These are phyloP conservation scores for Stellera chamaejasme DNA, from an alignment of 345 rosid species.

Conservation along the genomic window DNA sequence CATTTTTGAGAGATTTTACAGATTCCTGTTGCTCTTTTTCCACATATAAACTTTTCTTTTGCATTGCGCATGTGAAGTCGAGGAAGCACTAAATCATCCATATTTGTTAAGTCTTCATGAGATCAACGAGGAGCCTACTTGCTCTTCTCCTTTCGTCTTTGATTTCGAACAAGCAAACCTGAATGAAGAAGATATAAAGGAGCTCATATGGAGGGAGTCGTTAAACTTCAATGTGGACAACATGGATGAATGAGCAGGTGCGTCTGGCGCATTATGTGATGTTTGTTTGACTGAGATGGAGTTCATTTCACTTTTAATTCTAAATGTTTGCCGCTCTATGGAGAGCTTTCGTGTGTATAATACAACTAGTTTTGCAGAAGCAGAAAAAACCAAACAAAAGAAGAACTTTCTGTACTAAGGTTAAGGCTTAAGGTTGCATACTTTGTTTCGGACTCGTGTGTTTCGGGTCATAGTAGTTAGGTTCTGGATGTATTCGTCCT, in stretches of 20 bases:
- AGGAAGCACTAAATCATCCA: constrained; percentile 75
- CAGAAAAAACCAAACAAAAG: not conserved
- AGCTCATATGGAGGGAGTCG: constrained; percentile 69
- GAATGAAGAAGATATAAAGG: constrained; percentile 75
- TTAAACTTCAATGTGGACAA: constrained; percentile 41
- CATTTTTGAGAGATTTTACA: not conserved
- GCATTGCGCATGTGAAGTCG: constrained; percentile 32
- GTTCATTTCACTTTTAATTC: constrained; percentile 1
- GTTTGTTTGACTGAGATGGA: not conserved
- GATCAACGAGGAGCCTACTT: constrained; percentile 84
- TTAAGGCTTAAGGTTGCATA: too few relatives aligned
- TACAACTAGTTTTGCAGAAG: not conserved
- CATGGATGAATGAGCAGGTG: constrained; percentile 22
- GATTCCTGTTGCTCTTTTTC: not conserved
- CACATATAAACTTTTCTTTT: constrained; percentile 8
- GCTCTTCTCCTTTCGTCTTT: constrained; percentile 53
- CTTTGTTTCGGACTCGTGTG: too few relatives aligned
- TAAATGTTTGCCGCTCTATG: constrained; percentile 7
- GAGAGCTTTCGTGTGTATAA: constrained; percentile 3
- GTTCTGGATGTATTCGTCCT: too few relatives aligned
- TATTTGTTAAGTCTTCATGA: constrained; percentile 78
- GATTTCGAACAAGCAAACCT: constrained; percentile 64
- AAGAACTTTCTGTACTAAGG: too few relatives aligned
- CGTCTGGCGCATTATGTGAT: too few relatives aligned
- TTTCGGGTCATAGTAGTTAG: too few relatives aligned